Base-by-base conservation (phyloP, 106 monocot genomes). In the Chionographis japonica region DNA sequence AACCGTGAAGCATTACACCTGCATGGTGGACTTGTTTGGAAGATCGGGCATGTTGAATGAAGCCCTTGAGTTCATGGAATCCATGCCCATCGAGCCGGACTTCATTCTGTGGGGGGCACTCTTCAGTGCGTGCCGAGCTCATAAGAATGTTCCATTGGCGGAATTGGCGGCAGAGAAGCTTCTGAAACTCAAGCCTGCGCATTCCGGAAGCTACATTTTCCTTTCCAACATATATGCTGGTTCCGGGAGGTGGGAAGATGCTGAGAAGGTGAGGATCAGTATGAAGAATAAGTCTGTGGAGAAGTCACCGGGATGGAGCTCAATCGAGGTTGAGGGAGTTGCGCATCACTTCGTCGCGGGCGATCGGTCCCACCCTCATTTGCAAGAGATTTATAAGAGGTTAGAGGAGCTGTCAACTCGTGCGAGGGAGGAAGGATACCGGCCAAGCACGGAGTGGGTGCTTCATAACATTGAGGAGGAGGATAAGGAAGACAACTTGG, bases 381-480 rank as follows among this genome's bases (percentile, higher is more conserved):
- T 27, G 0, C 57, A 64, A 49, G 72, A 72, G 40, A 84, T 88
- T 13, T 75, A 78, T 66, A n/a, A 20, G 3, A 88, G 81, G 72
- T 63, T 84, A 13, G 72, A 81, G 50, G 80, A 81, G 61, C 67
- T 89, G 10, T 50, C 54, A 39, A 52, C 57, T 35, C 60, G 62
- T 12, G 69, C 85, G 43, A 85, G 66, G 40, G 40, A 59, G 37
- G 8, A 59, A 14, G 88, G 88, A 1, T 85, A 89, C 37, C 36
- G 40, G 14, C 77, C 85, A 2, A 61, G 73, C 15, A 89, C 76
- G 17, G 79, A 85, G n/a, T 85, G 71, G 53, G 85, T 79, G 58
- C 60, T 89, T 50, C 79, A 82, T 71, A 81, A 89, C 52, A 74
- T 85, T 8, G 81, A 85, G 56, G 89, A 83, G 67, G 82, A 85